Evolutionary conservation across 768 basidiomycete genomes (phyloP), one percentile per base, ranked within the genome.

Genomic region (Termitomyces heimii): DNA sequence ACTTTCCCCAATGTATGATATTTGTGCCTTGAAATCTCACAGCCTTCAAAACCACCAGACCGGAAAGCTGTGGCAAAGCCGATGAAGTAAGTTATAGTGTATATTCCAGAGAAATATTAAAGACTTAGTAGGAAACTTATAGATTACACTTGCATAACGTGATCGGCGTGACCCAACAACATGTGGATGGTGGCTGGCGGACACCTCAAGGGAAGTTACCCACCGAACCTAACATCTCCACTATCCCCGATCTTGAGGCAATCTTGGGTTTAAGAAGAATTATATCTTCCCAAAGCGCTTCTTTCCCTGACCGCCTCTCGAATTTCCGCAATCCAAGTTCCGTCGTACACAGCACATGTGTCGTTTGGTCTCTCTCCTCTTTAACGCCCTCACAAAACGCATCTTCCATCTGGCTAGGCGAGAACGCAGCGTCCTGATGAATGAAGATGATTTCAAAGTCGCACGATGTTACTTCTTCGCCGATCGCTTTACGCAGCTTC

Each of bases 201-300:
- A 8, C 16, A n/a, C 24, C 50, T 52, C n/a, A 60, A 18, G 62
- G 63, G 29, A 52, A 53, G 46, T 63, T 47, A 8, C 16, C 40
- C n/a, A 32, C 63, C 47, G 66, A 58, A 55, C 62, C 63, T 39
- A 70, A 62, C 54, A 71, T 54, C 35, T 68, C 72, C 39, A 71
- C 68, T 46, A 79, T 62, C 2, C 71, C 73, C 9, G 77, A 77
- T 45, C 67, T 75, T 9, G 85, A 68, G 1, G 81, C 75, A n/a
- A 86, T 79, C 54, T 77, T 82, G 4, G 84, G 82, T 66, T 76
- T 82, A 58, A 82, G 64, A 54, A 86, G 67, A 0, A 80, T 72
- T 3, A 68, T 67, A 22, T 74, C 76, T 39, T 79, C 73, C 82
- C 78, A 83, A 39, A 77, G 75, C n/a, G 73, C 76, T 4, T 62